Conservation (phyloP, 257 asterid species). For the Ocimum tenuiflorum region DNA sequence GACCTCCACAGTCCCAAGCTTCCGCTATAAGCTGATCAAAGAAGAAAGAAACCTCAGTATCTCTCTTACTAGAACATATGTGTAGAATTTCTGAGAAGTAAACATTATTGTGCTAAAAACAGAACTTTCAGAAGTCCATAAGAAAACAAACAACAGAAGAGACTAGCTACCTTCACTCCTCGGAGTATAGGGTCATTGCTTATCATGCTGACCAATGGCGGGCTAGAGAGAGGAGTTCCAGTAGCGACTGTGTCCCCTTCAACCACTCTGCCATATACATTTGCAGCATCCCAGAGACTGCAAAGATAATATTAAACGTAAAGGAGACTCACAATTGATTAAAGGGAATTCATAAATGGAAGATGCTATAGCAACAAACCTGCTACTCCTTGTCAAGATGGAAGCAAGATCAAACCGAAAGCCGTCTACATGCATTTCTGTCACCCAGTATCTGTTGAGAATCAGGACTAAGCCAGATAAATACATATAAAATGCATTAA, state of each 20-base stretch:
- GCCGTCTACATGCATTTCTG: conserved; percentile 94
- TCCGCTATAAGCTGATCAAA: conserved; percentile 81
- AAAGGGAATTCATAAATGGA: conserved; percentile 2
- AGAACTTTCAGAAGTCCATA: not conserved
- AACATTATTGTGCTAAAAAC: not conserved
- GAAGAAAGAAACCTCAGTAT: conserved; percentile 7
- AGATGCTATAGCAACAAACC: conserved; percentile 36
- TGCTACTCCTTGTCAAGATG: conserved; percentile 92
- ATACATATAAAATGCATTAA: conserved; percentile 29
- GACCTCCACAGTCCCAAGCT: conserved; percentile 99
- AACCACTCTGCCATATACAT: conserved; percentile 61
- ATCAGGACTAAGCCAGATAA: conserved; percentile 34
- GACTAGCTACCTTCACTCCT: conserved; percentile 66
- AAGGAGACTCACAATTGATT: conserved; percentile 9
- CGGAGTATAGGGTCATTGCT: conserved; percentile 88
- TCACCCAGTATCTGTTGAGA: conserved; percentile 85
- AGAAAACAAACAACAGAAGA: conserved; percentile 2
- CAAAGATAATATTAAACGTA: conserved; percentile 18
- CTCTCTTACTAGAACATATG: conserved; percentile 2
- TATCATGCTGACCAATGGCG: conserved; percentile 86
- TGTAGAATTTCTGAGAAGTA: not conserved
- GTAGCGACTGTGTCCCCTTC: conserved; percentile 64
- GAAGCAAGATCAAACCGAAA: conserved; percentile 99
- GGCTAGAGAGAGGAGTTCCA: conserved; percentile 82
- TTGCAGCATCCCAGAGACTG: conserved; percentile 84